phyloP scores from a whole-genome alignment of 2,329 filamentous ascomycete genomes.

The Fusarium setosum region DNA sequence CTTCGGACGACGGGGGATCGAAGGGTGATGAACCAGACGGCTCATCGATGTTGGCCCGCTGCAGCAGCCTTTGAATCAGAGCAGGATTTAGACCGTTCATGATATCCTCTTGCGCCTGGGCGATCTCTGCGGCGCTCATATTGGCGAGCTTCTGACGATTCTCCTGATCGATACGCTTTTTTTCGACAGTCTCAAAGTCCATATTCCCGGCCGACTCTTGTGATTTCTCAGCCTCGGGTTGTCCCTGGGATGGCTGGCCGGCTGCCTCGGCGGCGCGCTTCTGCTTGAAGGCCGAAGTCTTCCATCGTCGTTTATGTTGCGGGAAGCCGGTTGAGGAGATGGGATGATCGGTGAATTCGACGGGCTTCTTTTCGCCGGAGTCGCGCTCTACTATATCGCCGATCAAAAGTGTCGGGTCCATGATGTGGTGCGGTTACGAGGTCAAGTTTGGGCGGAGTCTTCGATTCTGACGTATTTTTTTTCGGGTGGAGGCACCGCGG shows the following conservation, averaged over 20 bases:
- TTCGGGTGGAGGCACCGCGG: conserved; percentile 33
- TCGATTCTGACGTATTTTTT: conserved; percentile 39
- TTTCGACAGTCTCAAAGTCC: conserved; percentile 66
- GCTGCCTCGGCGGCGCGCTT: conserved; percentile 43
- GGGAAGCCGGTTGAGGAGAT: conserved; percentile 78
- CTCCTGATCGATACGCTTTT: conserved; percentile 81
- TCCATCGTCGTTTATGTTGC: conserved; percentile 82
- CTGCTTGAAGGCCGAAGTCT: conserved; percentile 83
- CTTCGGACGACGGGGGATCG: conserved; percentile 46
- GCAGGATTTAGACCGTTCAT: conserved; percentile 79
- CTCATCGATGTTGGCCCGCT: conserved; percentile 81
- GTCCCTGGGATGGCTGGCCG: conserved; percentile 11
- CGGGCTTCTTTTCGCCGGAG: conserved; percentile 67
- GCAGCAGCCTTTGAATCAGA: conserved; percentile 81
- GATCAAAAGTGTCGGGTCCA: conserved; percentile 67
- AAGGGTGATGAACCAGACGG: conserved; percentile 56
- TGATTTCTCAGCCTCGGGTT: neutral
- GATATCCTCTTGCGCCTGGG: conserved; percentile 83
- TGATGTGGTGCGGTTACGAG: conserved; percentile 28
- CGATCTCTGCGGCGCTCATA: conserved; percentile 88
- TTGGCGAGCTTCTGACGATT: conserved; percentile 78
- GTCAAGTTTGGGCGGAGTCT: conserved; percentile 4
- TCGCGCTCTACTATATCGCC: conserved; percentile 85
- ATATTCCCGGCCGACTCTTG: neutral
- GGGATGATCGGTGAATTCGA: conserved; percentile 63